These are phyloP conservation scores for Biscogniauxia sp. DNA, from an alignment of 2,329 filamentous ascomycete genomes.

Conservation along the genomic window DNA sequence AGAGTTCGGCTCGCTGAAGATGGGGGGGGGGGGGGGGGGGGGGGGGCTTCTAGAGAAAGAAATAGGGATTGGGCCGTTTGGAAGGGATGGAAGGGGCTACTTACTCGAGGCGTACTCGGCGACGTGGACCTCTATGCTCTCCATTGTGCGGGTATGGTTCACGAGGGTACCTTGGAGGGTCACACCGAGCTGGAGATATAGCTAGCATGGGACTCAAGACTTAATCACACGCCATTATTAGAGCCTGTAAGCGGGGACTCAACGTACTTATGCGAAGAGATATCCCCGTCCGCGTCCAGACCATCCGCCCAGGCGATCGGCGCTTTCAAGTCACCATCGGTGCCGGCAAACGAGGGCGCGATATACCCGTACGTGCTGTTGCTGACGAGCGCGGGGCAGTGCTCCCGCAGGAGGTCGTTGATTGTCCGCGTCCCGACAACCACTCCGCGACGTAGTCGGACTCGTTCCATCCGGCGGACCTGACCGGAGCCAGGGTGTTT, in stretches of 20 bases:
- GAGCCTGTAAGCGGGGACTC: too few relatives aligned
- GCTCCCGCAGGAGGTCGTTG: conserved; percentile 39
- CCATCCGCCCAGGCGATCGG: conserved; percentile 52
- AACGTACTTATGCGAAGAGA: conserved; percentile 59
- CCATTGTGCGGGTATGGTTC: conserved; percentile 57
- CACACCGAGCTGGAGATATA: conserved; percentile 62
- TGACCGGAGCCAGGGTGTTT: conserved; percentile 48
- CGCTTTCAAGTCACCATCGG: conserved; percentile 49
- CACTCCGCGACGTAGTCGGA: conserved; percentile 55
- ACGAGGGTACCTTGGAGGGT: conserved; percentile 61
- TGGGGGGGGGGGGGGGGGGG: conserved; percentile 43
- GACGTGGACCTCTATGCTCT: conserved; percentile 47
- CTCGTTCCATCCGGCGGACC: conserved; percentile 54
- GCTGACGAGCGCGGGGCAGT: conserved; percentile 49
- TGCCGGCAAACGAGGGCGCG: conserved; percentile 57
- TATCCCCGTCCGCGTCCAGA: conserved; percentile 45
- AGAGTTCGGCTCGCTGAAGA: conserved; percentile 64
- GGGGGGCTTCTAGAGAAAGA: conserved; percentile 13
- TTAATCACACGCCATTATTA: too few relatives aligned
- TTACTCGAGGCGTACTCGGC: conserved; percentile 40
- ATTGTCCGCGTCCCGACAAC: conserved; percentile 53
- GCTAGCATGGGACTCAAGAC: conserved; percentile 33
- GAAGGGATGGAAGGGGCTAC: too few relatives aligned
- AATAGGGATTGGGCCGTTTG: too few relatives aligned
- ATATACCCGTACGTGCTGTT: conserved; percentile 48